Percentiles rank a stretch among this genome's conserved stretches.
These are phyloP conservation scores for Coniochaeta hoffmannii DNA, from an alignment of 2,329 filamentous ascomycete species.

Conservation along the genomic window DNA sequence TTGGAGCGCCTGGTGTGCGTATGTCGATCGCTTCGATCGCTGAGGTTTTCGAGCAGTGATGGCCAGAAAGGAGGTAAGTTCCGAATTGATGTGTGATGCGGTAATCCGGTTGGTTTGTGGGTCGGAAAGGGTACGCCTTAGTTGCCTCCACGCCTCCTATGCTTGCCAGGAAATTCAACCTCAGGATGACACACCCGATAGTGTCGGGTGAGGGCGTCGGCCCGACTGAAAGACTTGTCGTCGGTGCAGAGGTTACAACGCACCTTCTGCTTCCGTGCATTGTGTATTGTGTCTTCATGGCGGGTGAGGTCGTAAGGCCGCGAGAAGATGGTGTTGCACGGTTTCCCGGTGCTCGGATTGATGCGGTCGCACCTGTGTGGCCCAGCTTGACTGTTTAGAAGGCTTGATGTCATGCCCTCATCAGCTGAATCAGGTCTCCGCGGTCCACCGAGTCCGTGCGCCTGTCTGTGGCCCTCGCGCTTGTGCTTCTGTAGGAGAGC, in stretches of 20 bases:
- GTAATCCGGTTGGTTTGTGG: neutral
- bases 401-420: constrained; percentile 37
- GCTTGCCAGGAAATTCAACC: constrained; percentile 68
- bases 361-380: constrained; percentile 89
- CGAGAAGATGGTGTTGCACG: constrained; percentile 91
- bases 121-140: constrained; percentile 4
- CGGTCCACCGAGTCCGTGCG: constrained; percentile 41
- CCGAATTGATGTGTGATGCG: no score
- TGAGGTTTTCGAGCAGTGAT: neutral
- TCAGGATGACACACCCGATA: constrained; percentile 93
- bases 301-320: constrained; percentile 92
- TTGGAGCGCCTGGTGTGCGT: neutral
- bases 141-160: constrained; percentile 28
- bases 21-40: neutral
- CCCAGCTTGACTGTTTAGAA: constrained; percentile 81
- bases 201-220: constrained; percentile 88
- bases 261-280: constrained; percentile 88
- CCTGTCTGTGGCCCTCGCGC: constrained; percentile 80
- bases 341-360: constrained; percentile 91
- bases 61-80: neutral
- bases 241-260: constrained; percentile 88
- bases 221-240: constrained; percentile 94
- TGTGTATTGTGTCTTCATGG: constrained; percentile 97
- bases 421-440: constrained; percentile 18
- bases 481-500: constrained; percentile 90